Base-by-base conservation (phyloP, 768 basidiomycete genomes). In the Mycena rosella region DNA sequence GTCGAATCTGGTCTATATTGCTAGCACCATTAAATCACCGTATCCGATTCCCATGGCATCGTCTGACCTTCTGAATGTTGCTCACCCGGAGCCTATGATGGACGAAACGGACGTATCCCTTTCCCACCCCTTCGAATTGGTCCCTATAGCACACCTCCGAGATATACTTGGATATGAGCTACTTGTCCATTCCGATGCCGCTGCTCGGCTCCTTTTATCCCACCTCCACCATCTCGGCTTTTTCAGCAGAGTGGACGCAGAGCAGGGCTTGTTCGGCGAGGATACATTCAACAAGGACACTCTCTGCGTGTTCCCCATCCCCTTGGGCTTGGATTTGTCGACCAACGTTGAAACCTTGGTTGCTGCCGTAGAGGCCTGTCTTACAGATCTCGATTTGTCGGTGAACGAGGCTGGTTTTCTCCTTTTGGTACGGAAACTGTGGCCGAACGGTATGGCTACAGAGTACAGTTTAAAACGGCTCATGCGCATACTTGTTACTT, bases 321-420 rank as follows among this genome's bases (percentile, higher is more conserved):
- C 94, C 1, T 77, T 91, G 13, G 87, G 90, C 0, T 83, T 94
- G 45, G 94, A 95, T 69, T 78, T 89, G 15, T 91, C 93, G 1
- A 83, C 84, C 20, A 88, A 89, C 51, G 92, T 95, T 9, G 93
- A 95, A 73, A 87, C 84, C 0, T 81, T 96, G 30, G 87, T 94
- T 22, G 84, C 88, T 9, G 84, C 91, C 6, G 87, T 94, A 29
- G 93, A 94, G 74, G 86, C 87, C 6, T 91, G 89, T 71, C 80
- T 96, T 26, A 80, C 83, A 7, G 91, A 94, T 72, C 74, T 93
- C 27, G 89, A 94, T 76, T 79, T 96, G 30, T 87, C 90, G 4
- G 82, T 89, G 29, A 93, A 94, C 72, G 94, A 96, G 77, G 81
- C 85, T 40, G 94, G 90, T 2, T 85, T 95, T 62, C 76, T 93